Evolutionary conservation across 805 yeast genomes (phyloP).

Genomic region (Pichia rugopelliculosa): DNA sequence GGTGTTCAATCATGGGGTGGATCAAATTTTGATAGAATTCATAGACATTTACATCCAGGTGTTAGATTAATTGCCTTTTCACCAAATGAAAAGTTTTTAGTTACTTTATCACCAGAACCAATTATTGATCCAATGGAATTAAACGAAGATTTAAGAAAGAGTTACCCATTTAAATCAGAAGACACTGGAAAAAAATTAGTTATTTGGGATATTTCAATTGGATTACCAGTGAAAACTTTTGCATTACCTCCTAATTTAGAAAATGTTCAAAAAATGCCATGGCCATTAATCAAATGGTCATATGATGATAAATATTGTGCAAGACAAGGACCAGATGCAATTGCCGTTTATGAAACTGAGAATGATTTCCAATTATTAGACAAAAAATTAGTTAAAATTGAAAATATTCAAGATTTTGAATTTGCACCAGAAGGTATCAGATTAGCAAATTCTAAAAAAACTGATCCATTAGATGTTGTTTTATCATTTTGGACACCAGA

Average conservation of each 20-base stretch:
- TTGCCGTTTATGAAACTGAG: constrained; percentile 79
- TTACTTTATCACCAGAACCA: constrained; percentile 84
- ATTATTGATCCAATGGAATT: constrained; percentile 62
- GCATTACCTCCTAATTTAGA: constrained; percentile 75
- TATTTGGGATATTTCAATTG: constrained; percentile 84
- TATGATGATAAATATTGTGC: constrained; percentile 89
- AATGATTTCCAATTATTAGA: constrained; percentile 72
- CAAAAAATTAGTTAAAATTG: constrained; percentile 75
- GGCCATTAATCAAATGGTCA: constrained; percentile 98
- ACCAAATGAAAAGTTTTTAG: constrained; percentile 83
- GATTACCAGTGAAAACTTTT: constrained; percentile 81
- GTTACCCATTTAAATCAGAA: constrained; percentile 77
- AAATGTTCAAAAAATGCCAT: constrained; percentile 60
- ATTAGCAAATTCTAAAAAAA: constrained; percentile 47
- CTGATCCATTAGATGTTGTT: constrained; percentile 50
- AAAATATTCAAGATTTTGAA: constrained; percentile 83
- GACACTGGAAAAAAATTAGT: constrained; percentile 91
- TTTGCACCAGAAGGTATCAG: constrained; percentile 88
- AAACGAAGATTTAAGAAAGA: constrained; percentile 49
- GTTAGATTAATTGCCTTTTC: constrained; percentile 88
- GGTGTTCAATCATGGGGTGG: constrained; percentile 98
- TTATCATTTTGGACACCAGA: constrained; percentile 98
- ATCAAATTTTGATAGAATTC: constrained; percentile 59
- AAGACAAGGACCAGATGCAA: constrained; percentile 86
- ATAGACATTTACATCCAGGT: constrained; percentile 79